Evolutionary conservation across 768 basidiomycete genomes (phyloP).

Genomic region (Kwoniella mangroviensis): DNA sequence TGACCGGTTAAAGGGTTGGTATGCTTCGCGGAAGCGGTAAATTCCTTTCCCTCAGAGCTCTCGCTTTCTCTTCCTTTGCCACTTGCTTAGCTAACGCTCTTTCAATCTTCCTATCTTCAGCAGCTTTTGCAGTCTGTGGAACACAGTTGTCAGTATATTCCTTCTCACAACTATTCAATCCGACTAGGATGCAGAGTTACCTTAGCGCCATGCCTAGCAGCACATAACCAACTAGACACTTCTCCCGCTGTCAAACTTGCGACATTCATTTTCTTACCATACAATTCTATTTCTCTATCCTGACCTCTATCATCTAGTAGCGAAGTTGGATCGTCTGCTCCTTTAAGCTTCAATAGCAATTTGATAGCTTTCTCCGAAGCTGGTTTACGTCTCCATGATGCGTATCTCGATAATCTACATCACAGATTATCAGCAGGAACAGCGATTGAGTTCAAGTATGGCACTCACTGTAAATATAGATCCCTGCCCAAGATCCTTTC

Average conservation of each 20-base stretch:
- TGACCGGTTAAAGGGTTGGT: no score
- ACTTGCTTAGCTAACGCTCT: slow-evolving; percentile 9
- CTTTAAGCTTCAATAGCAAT: slow-evolving; percentile 40
- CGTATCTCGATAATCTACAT: slow-evolving; percentile 41
- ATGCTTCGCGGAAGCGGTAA: slow-evolving; percentile 17
- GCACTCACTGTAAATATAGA: slow-evolving; percentile 33
- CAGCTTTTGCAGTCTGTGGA: slow-evolving; percentile 11
- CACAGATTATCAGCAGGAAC: not conserved
- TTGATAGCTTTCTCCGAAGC: slow-evolving; percentile 37
- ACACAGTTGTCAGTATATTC: not conserved
- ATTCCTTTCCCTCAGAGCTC: slow-evolving; percentile 13
- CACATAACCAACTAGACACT: slow-evolving; percentile 28
- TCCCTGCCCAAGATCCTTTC: slow-evolving; percentile 37
- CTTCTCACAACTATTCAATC: no score
- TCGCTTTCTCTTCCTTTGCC: slow-evolving; percentile 22
- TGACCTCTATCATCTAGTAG: slow-evolving; percentile 3
- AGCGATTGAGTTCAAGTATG: not conserved
- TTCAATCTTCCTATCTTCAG: slow-evolving; percentile 7
- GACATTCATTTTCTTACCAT: slow-evolving; percentile 10
- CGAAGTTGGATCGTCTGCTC: slow-evolving; percentile 1
- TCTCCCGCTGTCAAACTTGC: slow-evolving; percentile 28
- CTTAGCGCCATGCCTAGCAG: slow-evolving; percentile 28
- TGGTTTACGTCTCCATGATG: slow-evolving; percentile 43
- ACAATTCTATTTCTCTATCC: slow-evolving; percentile 6
- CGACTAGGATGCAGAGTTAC: slow-evolving; percentile 1